A percentile compares a stretch with the other conserved stretches of the same genome.
Evolutionary conservation across 1,284 basidiomycete species (phyloP).

Genomic region (Kwoniella shivajii): DNA sequence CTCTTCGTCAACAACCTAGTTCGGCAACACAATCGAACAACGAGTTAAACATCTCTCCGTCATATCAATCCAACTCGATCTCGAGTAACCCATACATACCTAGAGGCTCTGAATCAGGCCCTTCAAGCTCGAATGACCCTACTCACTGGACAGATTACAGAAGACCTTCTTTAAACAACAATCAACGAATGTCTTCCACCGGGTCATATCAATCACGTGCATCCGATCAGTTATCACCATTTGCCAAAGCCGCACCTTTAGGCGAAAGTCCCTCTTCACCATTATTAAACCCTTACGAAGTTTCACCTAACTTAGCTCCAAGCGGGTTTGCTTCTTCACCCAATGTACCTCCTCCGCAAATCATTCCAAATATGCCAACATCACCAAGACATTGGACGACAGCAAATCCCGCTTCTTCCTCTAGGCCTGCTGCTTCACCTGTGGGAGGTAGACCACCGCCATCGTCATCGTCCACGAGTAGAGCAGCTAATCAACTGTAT

Average conservation of each 20-base stretch:
- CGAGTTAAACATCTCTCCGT: neutral
- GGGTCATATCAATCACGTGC: constrained; percentile 35
- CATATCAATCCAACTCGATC: neutral
- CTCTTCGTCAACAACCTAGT: constrained; percentile 16
- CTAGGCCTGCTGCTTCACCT: constrained; percentile 15
- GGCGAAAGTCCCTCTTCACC: constrained; percentile 38
- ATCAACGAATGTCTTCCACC: constrained; percentile 28
- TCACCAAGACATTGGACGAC: constrained; percentile 3
- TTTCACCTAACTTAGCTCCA: constrained; percentile 2
- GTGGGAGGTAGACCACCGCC: constrained; percentile 25
- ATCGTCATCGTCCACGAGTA: constrained; percentile 1
- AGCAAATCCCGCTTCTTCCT: constrained; percentile 9
- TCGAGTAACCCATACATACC: constrained; percentile 43
- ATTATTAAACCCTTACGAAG: constrained; percentile 34
- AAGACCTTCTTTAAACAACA: constrained; percentile 20
- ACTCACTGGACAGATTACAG: constrained; percentile 36
- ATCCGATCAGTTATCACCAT: constrained; percentile 41
- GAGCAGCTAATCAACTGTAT: constrained; percentile 26
- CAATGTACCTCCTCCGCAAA: constrained; percentile 8
- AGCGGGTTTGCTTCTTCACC: constrained; percentile 8
- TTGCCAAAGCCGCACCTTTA: constrained; percentile 17
- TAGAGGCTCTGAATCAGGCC: constrained; percentile 33
- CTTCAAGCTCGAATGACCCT: constrained; percentile 12
- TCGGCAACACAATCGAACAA: neutral
- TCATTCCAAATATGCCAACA: constrained; percentile 4